Conservation (phyloP, 305 asterid genomes). For the Fraxinus sp. region DNA sequence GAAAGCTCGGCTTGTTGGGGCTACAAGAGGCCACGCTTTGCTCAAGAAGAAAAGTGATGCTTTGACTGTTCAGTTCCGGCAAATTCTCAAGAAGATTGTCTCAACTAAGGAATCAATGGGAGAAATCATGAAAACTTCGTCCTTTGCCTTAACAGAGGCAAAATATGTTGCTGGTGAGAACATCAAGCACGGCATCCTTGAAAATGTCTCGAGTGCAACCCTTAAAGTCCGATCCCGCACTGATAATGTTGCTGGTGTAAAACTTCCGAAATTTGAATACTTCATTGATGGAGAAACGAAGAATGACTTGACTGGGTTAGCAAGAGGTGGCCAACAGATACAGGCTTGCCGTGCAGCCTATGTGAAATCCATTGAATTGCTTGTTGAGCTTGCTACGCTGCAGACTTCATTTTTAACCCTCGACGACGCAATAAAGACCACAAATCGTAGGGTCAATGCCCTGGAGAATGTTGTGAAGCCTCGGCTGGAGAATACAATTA, state of each 20-base stretch:
- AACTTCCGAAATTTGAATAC: slow-evolving; percentile 42
- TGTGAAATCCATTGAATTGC: slow-evolving; percentile 50
- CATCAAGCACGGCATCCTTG: slow-evolving; percentile 19
- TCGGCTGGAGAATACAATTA: slow-evolving; percentile 48
- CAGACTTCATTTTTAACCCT: slow-evolving; percentile 57
- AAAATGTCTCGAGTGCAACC: slow-evolving; percentile 12
- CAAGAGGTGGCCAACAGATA: slow-evolving; percentile 56
- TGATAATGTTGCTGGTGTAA: slow-evolving; percentile 23
- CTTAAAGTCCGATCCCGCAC: slow-evolving; percentile 20
- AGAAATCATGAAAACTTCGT: slow-evolving; percentile 23
- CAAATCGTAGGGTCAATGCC: slow-evolving; percentile 56
- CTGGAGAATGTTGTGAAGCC: slow-evolving; percentile 55
- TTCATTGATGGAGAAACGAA: slow-evolving; percentile 52
- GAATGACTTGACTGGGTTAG: slow-evolving; percentile 53
- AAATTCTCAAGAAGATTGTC: slow-evolving; percentile 18
- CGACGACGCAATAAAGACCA: slow-evolving; percentile 21
- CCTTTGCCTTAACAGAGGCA: slow-evolving; percentile 20
- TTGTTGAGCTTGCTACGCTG: slow-evolving; percentile 52
- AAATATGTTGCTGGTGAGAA: slow-evolving; percentile 25
- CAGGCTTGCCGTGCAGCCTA: slow-evolving; percentile 52
- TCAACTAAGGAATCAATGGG: slow-evolving; percentile 26
- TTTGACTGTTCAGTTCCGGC: slow-evolving; percentile 21
- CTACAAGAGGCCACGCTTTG: slow-evolving; percentile 24
- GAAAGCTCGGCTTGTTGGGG: slow-evolving; percentile 15
- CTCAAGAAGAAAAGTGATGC: slow-evolving; percentile 26